phyloP scores from a whole-genome alignment of 2,329 filamentous ascomycete species.

The Mycosphaerella arachidis region DNA sequence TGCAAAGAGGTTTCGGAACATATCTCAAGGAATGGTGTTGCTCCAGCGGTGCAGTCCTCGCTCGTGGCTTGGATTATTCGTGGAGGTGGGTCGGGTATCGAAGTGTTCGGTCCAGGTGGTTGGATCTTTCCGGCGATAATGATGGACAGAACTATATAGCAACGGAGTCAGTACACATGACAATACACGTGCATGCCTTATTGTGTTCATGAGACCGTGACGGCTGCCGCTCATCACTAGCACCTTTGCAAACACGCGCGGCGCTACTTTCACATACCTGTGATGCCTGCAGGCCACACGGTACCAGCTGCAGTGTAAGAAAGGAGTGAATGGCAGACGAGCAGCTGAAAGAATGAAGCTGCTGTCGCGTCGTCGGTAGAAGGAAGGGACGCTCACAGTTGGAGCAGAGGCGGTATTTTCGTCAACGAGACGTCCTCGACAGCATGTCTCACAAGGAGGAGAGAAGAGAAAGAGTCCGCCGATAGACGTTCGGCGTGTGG shows the following conservation, averaged over 20 bases:
- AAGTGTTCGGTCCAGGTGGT: background rate
- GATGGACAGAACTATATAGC: background rate
- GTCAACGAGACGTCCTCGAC: background rate
- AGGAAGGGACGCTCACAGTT: slow-evolving; percentile 1
- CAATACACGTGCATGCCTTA: background rate
- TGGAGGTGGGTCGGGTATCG: background rate
- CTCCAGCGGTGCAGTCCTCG: slow-evolving; percentile 4
- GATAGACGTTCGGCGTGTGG: background rate
- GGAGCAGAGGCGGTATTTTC: background rate
- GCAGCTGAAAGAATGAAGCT: slow-evolving; percentile 64
- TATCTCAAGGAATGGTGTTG: slow-evolving; percentile 5
- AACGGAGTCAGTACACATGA: background rate
- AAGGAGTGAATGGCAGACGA: slow-evolving; percentile 45
- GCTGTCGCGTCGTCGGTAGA: slow-evolving; percentile 23
- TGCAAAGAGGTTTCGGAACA: slow-evolving; percentile 44
- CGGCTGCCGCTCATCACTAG: background rate
- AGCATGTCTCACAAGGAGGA: background rate
- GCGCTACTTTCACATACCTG: slow-evolving; percentile 8
- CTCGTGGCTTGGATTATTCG: background rate
- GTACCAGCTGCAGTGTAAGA: slow-evolving; percentile 1
- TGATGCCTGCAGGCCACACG: background rate
- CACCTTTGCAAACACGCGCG: background rate
- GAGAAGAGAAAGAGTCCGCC: background rate
- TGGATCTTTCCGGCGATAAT: slow-evolving; percentile 3
- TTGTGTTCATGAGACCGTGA: background rate